Conservation (phyloP, 75 land plant species). For the Picea sitchensis region DNA sequence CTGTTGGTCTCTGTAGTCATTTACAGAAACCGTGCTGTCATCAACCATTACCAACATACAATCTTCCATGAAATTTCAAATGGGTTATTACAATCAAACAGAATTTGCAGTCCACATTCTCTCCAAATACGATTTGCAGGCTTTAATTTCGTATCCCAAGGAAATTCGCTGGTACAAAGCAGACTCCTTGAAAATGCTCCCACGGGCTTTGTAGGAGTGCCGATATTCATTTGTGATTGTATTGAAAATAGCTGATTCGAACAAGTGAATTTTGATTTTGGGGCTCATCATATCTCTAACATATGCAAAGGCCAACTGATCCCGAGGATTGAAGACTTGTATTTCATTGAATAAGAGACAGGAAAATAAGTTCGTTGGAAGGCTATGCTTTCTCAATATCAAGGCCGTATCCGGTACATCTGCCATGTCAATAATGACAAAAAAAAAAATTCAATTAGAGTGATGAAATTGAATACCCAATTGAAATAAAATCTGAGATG, state of each 20-base stretch:
- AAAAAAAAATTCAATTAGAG: background rate
- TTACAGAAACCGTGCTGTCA: no score
- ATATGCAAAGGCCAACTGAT: constrained; percentile 68
- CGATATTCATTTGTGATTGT: constrained; percentile 50
- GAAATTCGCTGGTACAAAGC: background rate
- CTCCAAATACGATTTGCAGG: constrained; percentile 8
- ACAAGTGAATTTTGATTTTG: constrained; percentile 51
- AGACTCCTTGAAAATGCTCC: background rate
- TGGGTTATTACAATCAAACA: background rate
- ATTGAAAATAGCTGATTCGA: constrained; percentile 49
- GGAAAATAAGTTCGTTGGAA: constrained; percentile 47
- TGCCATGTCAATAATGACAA: constrained; percentile 2
- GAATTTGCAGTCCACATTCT: constrained; percentile 1
- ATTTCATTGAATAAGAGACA: constrained; percentile 75
- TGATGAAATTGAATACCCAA: no score
- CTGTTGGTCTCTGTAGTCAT: no score
- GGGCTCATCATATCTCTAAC: constrained; percentile 69
- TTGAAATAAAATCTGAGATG: no score
- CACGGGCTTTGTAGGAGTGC: constrained; percentile 25
- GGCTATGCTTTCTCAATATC: constrained; percentile 50
- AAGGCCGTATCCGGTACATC: constrained; percentile 76
- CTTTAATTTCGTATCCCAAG: background rate
- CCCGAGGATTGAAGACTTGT: constrained; percentile 67
- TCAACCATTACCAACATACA: no score
- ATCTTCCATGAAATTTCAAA: no score